Evolutionary conservation across 129 eudicot genomes (phyloP).

Genomic region (Tagetes erecta): DNA sequence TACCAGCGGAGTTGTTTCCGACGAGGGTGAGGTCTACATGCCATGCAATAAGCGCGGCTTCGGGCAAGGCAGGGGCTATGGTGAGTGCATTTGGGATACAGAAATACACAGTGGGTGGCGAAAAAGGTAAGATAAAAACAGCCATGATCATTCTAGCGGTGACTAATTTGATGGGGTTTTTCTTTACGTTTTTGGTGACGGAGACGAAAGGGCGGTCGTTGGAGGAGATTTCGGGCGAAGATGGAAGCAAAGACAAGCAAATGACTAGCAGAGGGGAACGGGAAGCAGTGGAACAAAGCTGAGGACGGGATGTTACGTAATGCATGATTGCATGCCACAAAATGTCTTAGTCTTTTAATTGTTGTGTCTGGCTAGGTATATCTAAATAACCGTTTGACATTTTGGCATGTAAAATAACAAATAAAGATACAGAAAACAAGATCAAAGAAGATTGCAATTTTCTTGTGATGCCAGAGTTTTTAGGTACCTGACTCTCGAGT

Average conservation of each 20-base stretch:
- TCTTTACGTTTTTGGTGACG: constrained; percentile 51
- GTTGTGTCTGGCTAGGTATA: constrained; percentile 2
- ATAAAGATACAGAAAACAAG: constrained; percentile 14
- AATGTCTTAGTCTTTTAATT: neutral
- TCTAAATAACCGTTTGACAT: constrained; percentile 17
- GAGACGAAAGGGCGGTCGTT: constrained; percentile 65
- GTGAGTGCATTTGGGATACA: constrained; percentile 55
- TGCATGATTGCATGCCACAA: constrained; percentile 2
- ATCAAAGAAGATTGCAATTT: no score
- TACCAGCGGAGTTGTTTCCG: constrained; percentile 70
- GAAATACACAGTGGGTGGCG: constrained; percentile 30
- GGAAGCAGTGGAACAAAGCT: constrained; percentile 2
- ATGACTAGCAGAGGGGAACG: constrained; percentile 23
- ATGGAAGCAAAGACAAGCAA: constrained; percentile 40
- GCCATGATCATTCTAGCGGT: constrained; percentile 51
- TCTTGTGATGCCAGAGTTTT: no score
- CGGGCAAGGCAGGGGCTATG: constrained; percentile 71
- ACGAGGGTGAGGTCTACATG: constrained; percentile 61
- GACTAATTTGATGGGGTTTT: constrained; percentile 51
- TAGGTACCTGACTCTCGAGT: no score
- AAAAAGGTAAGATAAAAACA: constrained; percentile 23
- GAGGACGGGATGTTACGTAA: constrained; percentile 8
- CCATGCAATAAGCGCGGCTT: constrained; percentile 59
- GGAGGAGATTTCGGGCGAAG: constrained; percentile 68
- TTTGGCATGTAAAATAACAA: constrained; percentile 4